These are phyloP conservation scores for Neurospora sp. DNA, from an alignment of 495 filamentous ascomycete genomes.

Conservation along the genomic window DNA sequence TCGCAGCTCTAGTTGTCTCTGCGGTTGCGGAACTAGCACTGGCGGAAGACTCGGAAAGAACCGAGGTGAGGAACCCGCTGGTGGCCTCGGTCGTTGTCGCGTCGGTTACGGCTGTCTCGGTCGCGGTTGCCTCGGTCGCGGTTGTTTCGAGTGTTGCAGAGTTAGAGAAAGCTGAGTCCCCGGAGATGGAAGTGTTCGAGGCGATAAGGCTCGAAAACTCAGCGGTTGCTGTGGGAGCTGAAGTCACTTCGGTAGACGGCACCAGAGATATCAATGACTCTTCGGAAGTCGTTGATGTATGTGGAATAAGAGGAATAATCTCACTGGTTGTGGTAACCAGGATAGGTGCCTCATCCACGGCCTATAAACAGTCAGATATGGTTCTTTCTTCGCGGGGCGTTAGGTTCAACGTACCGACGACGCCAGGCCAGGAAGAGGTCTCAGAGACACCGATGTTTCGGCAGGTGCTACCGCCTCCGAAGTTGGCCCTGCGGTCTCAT, in stretches of 20 bases:
- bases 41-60: neutral
- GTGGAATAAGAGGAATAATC: neutral
- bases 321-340: neutral
- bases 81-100: neutral
- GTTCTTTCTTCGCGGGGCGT: neutral
- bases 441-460: neutral
- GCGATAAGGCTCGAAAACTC: neutral
- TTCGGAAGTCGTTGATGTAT: neutral
- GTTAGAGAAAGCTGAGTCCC: neutral
- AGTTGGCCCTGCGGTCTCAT: neutral
- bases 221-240: neutral
- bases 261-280: neutral
- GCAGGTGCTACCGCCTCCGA: neutral
- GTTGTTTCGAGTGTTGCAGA: neutral
- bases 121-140: neutral
- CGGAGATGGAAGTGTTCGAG: neutral
- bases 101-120: neutral
- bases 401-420: constrained; percentile 6
- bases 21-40: neutral
- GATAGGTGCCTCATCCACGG: neutral
- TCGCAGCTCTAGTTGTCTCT: neutral
- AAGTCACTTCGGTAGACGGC: neutral
- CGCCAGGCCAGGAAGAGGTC: constrained; percentile 7
- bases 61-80: neutral
- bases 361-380: neutral